These are phyloP conservation scores for Pyrenochaeta sp. DNA, from an alignment of 2,329 filamentous ascomycete genomes.

Conservation along the genomic window DNA sequence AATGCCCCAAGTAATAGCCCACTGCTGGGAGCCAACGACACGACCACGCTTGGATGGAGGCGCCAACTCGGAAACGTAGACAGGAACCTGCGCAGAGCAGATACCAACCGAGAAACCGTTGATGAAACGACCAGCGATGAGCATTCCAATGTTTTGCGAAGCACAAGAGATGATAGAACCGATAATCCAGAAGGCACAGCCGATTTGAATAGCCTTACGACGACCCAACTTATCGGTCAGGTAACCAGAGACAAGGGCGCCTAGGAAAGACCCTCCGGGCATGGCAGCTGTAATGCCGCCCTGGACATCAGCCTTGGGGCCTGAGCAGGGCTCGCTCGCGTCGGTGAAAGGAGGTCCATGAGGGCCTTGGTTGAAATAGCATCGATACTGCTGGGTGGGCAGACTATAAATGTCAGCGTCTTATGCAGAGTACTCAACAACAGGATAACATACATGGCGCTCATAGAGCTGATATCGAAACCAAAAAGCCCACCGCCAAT, in stretches of 20 bases:
- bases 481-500: constrained; percentile 76
- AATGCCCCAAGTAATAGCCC: constrained; percentile 73
- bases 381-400: constrained; percentile 72
- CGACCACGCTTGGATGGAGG: constrained; percentile 66
- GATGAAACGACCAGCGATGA: constrained; percentile 74
- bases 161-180: constrained; percentile 70
- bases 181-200: constrained; percentile 61
- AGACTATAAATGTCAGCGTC: constrained; percentile 58
- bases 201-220: constrained; percentile 61
- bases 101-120: constrained; percentile 79
- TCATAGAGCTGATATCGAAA: constrained; percentile 81
- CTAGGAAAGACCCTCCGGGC: constrained; percentile 74
- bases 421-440: too few relatives aligned
- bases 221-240: constrained; percentile 66
- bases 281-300: constrained; percentile 75
- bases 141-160: constrained; percentile 72
- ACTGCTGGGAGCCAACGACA: constrained; percentile 75
- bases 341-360: constrained; percentile 42
- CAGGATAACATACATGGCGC: constrained; percentile 50
- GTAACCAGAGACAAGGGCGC: constrained; percentile 66
- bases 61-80: constrained; percentile 73
- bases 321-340: constrained; percentile 55
- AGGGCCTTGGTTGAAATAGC: constrained; percentile 70
- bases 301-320: constrained; percentile 63
- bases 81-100: constrained; percentile 71